Evolutionary conservation across 306 rosid genomes (phyloP).

Genomic region (Lathyrus sativus): DNA sequence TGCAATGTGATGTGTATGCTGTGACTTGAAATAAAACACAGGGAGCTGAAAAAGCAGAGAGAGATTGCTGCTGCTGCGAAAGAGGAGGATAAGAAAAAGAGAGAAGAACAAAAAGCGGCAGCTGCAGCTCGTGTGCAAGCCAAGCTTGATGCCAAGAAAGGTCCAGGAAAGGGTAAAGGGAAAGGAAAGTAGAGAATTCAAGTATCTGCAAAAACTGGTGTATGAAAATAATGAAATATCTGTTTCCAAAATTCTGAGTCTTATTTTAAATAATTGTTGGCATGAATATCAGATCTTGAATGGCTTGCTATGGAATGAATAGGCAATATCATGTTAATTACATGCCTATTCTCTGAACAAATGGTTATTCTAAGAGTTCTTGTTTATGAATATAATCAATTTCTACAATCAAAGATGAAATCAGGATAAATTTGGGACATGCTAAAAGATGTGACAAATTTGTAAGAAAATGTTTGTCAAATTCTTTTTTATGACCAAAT

Average conservation of each 20-base stretch:
- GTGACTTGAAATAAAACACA: constrained; percentile 34
- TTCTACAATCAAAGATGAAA: neutral
- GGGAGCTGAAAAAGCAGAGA: constrained; percentile 95
- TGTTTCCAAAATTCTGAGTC: neutral
- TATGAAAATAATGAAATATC: neutral
- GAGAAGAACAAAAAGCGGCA: constrained; percentile 90
- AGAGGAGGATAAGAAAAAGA: constrained; percentile 88
- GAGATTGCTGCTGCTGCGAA: constrained; percentile 81
- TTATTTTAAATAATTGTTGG: constrained; percentile 4
- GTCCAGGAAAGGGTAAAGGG: constrained; percentile 89
- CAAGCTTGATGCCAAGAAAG: constrained; percentile 84
- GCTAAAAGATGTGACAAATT: too few relatives aligned
- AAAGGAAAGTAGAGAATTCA: constrained; percentile 61
- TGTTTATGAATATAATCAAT: too few relatives aligned
- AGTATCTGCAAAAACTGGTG: constrained; percentile 18
- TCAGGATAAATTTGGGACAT: too few relatives aligned
- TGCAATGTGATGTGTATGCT: constrained; percentile 20
- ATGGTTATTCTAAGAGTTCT: too few relatives aligned
- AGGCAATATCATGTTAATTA: neutral
- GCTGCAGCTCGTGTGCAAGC: constrained; percentile 96
- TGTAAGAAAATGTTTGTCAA: neutral
- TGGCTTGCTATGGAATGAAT: constrained; percentile 3
- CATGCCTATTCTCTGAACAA: too few relatives aligned
- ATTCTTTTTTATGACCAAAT: too few relatives aligned
- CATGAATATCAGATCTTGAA: constrained; percentile 5